These are phyloP conservation scores for Acer saccharum DNA, from an alignment of 345 rosid genomes.

Conservation along the genomic window DNA sequence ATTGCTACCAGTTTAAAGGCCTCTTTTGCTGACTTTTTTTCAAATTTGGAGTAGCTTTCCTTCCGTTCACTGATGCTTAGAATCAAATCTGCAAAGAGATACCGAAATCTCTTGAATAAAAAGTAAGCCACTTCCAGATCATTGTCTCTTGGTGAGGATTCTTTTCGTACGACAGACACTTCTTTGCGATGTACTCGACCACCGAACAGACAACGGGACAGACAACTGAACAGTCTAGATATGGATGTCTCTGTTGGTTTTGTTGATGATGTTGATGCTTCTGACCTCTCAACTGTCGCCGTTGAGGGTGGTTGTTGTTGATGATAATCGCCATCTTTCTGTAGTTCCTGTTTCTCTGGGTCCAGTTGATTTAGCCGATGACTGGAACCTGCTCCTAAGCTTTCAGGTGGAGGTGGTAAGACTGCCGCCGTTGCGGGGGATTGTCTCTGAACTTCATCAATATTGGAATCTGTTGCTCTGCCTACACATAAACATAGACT, in stretches of 20 bases:
- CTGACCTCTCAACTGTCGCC: not conserved
- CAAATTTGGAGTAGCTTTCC: not conserved
- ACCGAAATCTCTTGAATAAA: conserved; percentile 31
- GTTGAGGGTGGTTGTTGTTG: not conserved
- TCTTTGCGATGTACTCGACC: too few relatives aligned
- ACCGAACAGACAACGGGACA: too few relatives aligned
- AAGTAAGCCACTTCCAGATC: conserved; percentile 28
- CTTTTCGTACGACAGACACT: not conserved
- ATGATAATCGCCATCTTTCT: too few relatives aligned
- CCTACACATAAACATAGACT: too few relatives aligned
- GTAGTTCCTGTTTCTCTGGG: not conserved
- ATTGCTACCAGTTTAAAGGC: conserved; percentile 37
- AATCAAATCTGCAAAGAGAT: conserved; percentile 31
- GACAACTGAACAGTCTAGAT: too few relatives aligned
- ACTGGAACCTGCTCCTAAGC: too few relatives aligned
- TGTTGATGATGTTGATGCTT: not conserved
- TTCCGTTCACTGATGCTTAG: conserved; percentile 26
- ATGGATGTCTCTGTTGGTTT: too few relatives aligned
- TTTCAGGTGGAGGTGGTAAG: too few relatives aligned
- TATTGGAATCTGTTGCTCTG: too few relatives aligned
- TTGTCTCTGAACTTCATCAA: too few relatives aligned
- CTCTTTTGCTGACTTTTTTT: not conserved
- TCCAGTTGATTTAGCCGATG: too few relatives aligned
- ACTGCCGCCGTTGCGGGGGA: too few relatives aligned
- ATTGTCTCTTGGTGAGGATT: not conserved